Evolutionary conservation across 106 monocot genomes (phyloP), one percentile per base, ranked within the genome.

Genomic region (Allium fistulosum): DNA sequence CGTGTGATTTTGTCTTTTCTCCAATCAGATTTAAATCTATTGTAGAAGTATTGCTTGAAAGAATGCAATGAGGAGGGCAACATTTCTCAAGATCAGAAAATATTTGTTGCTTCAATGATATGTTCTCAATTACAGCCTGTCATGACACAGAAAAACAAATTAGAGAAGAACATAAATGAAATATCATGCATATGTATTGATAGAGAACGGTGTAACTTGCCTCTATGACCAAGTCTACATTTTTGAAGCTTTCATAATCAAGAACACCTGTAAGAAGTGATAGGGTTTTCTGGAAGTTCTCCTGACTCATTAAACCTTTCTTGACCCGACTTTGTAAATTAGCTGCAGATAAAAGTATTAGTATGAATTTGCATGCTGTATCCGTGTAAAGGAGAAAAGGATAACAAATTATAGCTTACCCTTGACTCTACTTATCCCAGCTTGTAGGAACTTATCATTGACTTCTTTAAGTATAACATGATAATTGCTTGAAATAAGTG

Each of bases 21-120:
- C 97, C 97, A 69, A 97, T 90, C 60, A 92, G 59, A 77, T 87
- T 92, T 56, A 97, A 78, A 67, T 97, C 97, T 72, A 92, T 97
- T 17, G 92, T 92, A 46, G 97, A 97, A 22, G 97, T 97, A 72
- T 97, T 97, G 59, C 76, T 89, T 18, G 92, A 92, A 62, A 97
- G 89, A 57, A 97, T 80, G 74, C 97, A 97, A 73, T 89, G 79
- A 1, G 92, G 73, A 47, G 88, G 74, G 58, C 97, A 92, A 62
- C 84, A 89, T 71, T 80, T 84, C 74, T 97, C 92, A 11, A 97
- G 78, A 51, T 97, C 92, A 67, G 79, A 56, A 87, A 97, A 97
- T 79, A 97, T 97, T 84, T 89, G 80, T 68, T 97, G 92, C 75
- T 97, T 97, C 59, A 97, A 61, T 13, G 82, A 77, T n/a, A 92